Conservation (phyloP, 1,139 yeast genomes). For the Suhomyces panamericanus region DNA sequence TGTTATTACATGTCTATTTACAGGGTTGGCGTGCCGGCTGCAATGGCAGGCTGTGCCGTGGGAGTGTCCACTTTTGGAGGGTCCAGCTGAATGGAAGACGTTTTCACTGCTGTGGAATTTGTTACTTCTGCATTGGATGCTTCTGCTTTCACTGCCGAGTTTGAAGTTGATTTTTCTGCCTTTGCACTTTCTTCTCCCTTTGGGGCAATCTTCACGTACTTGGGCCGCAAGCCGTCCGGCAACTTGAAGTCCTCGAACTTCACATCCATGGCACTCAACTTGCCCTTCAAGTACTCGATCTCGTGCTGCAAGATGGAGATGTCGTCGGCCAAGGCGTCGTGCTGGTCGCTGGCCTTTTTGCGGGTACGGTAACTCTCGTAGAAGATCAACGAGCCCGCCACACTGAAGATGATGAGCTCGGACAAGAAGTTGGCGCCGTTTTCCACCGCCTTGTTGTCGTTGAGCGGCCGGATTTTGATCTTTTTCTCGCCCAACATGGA, state of each 20-base stretch:
- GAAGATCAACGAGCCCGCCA: constrained; percentile 77
- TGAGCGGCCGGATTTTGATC: constrained; percentile 69
- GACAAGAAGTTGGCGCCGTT: constrained; percentile 79
- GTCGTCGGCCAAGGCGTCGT: constrained; percentile 68
- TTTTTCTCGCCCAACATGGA: constrained; percentile 61
- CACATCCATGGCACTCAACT: constrained; percentile 41
- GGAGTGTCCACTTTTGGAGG: too few relatives aligned
- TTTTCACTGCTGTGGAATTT: too few relatives aligned
- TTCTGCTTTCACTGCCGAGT: neutral
- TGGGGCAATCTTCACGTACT: constrained; percentile 32
- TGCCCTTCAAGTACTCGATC: constrained; percentile 58
- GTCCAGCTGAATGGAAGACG: too few relatives aligned
- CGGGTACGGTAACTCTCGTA: constrained; percentile 73
- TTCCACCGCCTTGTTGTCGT: constrained; percentile 82
- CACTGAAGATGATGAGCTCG: constrained; percentile 72
- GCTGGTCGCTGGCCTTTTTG: constrained; percentile 60
- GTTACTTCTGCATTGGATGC: too few relatives aligned
- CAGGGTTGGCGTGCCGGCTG: too few relatives aligned
- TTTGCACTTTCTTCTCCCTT: neutral
- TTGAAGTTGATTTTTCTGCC: neutral
- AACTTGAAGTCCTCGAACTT: constrained; percentile 48
- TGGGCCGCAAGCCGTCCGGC: constrained; percentile 49
- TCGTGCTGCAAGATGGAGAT: constrained; percentile 68
- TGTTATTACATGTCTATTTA: too few relatives aligned
- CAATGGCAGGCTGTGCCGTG: too few relatives aligned